These are phyloP conservation scores for Colletotrichum sp. DNA, from an alignment of 2,329 filamentous ascomycete species.

Conservation along the genomic window DNA sequence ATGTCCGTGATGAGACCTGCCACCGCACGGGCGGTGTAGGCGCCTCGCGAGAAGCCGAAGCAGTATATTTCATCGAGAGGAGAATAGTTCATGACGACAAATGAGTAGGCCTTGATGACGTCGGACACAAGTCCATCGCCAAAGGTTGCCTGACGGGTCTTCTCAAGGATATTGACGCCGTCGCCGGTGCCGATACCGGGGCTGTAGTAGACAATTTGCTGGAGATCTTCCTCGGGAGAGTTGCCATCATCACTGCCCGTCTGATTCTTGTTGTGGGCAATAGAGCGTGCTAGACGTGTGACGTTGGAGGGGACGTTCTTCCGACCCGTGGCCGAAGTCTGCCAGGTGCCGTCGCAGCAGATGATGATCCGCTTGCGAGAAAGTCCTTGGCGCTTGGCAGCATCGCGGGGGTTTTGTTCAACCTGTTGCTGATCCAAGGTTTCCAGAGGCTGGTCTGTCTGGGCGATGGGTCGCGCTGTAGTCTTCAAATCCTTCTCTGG, in stretches of 20 bases:
- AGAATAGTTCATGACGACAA: constrained; percentile 38
- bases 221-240: too few relatives aligned
- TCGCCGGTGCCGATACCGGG: neutral
- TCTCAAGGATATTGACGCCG: neutral
- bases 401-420: accelerated
- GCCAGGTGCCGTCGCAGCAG: constrained; percentile 16
- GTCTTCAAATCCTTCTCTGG: neutral
- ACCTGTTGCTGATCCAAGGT: neutral
- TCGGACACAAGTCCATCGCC: neutral
- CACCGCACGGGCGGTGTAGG: constrained; percentile 43
- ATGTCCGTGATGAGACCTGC: constrained; percentile 39
- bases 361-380: constrained; percentile 9
- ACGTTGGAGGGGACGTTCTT: constrained; percentile 4
- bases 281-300: neutral
- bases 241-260: too few relatives aligned
- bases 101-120: constrained; percentile 39
- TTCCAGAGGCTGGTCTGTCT: neutral
- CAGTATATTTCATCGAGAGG: constrained; percentile 35
- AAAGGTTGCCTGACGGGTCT: neutral
- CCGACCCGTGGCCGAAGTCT: neutral
- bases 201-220: neutral
- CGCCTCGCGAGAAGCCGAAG: constrained; percentile 43
- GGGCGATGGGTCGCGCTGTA: neutral
- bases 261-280: neutral
- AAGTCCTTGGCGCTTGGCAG: accelerated